Evolutionary conservation across 805 yeast genomes (phyloP).

Genomic region (Ascoidea rubescens): DNA sequence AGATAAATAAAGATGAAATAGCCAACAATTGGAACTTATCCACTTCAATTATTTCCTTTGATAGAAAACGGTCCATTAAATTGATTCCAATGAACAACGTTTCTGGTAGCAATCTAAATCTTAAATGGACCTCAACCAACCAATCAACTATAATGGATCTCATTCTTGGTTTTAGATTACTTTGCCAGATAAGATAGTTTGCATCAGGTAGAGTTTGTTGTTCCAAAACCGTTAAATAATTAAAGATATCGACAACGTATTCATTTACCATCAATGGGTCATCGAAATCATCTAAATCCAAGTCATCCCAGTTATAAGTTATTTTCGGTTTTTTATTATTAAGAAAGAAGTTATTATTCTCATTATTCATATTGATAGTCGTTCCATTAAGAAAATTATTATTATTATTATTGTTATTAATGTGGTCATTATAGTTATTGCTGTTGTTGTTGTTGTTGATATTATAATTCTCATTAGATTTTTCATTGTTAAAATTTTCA

Average conservation of each 20-base stretch:
- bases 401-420: conserved; percentile 6
- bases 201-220: conserved; percentile 57
- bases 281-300: conserved; percentile 54
- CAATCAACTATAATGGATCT: conserved; percentile 85
- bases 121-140: conserved; percentile 79
- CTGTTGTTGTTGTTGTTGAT: conserved; percentile 7
- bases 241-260: conserved; percentile 79
- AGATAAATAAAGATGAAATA: conserved; percentile 73
- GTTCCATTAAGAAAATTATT: not conserved
- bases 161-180: conserved; percentile 64
- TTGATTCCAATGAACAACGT: conserved; percentile 74
- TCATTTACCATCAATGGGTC: conserved; percentile 89
- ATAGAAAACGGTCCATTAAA: conserved; percentile 77
- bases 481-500: not conserved
- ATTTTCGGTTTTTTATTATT: conserved; percentile 5
- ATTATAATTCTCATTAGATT: conserved; percentile 1
- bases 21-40: conserved; percentile 77
- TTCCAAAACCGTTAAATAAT: conserved; percentile 62
- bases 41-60: conserved; percentile 57
- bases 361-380: conserved; percentile 26
- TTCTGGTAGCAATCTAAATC: conserved; percentile 76
- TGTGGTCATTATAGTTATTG: conserved; percentile 13
- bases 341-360: conserved; percentile 2
- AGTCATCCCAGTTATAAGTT: conserved; percentile 47
- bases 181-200: conserved; percentile 51